A percentile compares a stretch with the other conserved stretches of the same genome.
phyloP scores from a whole-genome alignment of 257 asterid species.

The Scutellaria minor region DNA sequence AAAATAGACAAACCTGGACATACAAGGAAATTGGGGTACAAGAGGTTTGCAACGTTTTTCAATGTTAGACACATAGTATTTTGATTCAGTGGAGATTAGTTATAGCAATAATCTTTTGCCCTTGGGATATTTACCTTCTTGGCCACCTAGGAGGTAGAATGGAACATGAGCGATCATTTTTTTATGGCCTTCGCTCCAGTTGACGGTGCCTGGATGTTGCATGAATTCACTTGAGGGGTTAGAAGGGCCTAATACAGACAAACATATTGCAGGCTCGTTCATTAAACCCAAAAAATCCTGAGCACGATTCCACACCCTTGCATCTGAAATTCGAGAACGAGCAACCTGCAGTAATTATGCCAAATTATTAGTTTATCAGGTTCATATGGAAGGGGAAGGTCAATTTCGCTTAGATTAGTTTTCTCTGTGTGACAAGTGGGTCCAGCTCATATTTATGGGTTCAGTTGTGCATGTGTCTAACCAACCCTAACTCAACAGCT shows the following conservation, averaged over 20 bases:
- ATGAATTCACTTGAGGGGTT: conserved; percentile 53
- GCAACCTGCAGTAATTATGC: conserved; percentile 64
- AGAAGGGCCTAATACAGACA: conserved; percentile 81
- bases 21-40: background rate
- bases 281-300: conserved; percentile 80
- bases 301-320: conserved; percentile 86
- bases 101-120: background rate
- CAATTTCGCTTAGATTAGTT: background rate
- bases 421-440: background rate
- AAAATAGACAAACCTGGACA: background rate
- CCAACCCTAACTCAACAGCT: conserved; percentile 8
- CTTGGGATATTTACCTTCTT: conserved; percentile 58
- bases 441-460: background rate
- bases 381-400: background rate
- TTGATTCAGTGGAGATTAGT: conserved; percentile 9
- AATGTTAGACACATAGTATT: background rate
- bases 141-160: conserved; percentile 77
- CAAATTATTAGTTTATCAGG: background rate
- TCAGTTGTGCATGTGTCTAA: conserved; percentile 5
- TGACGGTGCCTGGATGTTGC: conserved; percentile 74
- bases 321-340: conserved; percentile 81
- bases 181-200: conserved; percentile 74
- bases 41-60: background rate
- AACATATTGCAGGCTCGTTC: conserved; percentile 89
- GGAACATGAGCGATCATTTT: conserved; percentile 85